phyloP scores from a whole-genome alignment of 257 asterid genomes.

The Fraxinus pennsylvanica region DNA sequence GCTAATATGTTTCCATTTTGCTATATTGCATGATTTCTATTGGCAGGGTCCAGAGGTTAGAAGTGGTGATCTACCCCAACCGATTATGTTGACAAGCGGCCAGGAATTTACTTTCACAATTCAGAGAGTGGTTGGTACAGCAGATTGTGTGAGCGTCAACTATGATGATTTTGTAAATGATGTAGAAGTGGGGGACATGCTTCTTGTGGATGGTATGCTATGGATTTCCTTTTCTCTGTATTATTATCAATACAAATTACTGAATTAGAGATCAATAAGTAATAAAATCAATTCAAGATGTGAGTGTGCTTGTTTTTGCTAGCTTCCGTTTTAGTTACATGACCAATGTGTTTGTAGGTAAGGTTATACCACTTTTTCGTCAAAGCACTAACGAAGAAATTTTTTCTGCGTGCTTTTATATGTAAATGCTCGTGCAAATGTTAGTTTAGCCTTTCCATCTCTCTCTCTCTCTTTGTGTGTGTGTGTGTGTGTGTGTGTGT shows the following conservation, averaged over 20 bases:
- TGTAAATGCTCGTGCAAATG: not conserved
- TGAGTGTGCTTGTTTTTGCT: not conserved
- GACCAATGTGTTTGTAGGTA: not conserved
- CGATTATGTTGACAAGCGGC: constrained; percentile 66
- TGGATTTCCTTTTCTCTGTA: not conserved
- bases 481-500: too few species aligned
- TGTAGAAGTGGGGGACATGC: constrained; percentile 93
- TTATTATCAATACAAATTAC: not conserved
- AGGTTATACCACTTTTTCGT: not conserved
- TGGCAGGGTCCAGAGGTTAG: constrained; percentile 99
- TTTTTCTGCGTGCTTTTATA: not conserved
- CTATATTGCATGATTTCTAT: not conserved
- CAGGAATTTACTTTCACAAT: constrained; percentile 97
- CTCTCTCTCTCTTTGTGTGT: not conserved
- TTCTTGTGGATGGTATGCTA: constrained; percentile 87
- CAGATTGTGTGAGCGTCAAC: constrained; percentile 91
- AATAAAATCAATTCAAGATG: not conserved
- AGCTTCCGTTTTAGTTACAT: not conserved
- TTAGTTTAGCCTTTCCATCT: too few species aligned
- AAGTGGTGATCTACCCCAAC: constrained; percentile 99
- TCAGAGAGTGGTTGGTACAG: constrained; percentile 90
- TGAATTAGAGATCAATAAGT: constrained; percentile 1
- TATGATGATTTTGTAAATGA: constrained; percentile 98
- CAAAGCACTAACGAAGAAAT: not conserved
- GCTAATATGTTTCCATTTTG: not conserved